phyloP scores from a whole-genome alignment of 768 basidiomycete species.

The Calocybe gangraenosa region DNA sequence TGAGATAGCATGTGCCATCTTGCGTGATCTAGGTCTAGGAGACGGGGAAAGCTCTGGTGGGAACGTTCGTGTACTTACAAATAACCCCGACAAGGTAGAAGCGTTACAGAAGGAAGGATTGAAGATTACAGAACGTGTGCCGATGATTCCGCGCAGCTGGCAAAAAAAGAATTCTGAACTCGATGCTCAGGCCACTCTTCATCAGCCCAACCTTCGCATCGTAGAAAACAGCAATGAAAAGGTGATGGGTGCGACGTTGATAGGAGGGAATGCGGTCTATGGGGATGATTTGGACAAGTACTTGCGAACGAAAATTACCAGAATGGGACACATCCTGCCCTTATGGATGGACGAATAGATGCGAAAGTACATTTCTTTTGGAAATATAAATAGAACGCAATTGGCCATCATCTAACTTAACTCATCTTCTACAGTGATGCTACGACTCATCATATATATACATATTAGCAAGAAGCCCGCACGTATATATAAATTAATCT shows the following conservation, averaged over 20 bases:
- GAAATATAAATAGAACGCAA: not conserved
- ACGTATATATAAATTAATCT: too few relatives aligned
- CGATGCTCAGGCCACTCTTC: conserved; percentile 18
- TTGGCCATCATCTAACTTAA: not conserved
- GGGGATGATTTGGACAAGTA: conserved; percentile 94
- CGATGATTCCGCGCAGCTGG: conserved; percentile 96
- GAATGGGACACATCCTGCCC: conserved; percentile 94
- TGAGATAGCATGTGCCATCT: conserved; percentile 85
- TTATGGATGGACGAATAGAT: conserved; percentile 40
- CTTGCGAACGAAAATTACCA: conserved; percentile 89
- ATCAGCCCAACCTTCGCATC: conserved; percentile 14
- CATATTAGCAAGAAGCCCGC: too few relatives aligned
- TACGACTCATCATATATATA: too few relatives aligned
- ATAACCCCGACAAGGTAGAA: conserved; percentile 96
- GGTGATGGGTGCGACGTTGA: conserved; percentile 67
- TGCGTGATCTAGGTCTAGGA: conserved; percentile 82
- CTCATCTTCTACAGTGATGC: too few relatives aligned
- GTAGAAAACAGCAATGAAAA: conserved; percentile 30
- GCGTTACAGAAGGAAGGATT: conserved; percentile 85
- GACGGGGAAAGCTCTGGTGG: conserved; percentile 26
- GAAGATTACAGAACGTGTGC: conserved; percentile 74
- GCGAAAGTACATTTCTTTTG: conserved; percentile 13
- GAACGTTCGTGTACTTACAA: conserved; percentile 84
- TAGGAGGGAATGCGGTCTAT: conserved; percentile 71
- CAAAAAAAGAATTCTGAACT: conserved; percentile 34